Conservation (phyloP, 1,284 basidiomycete genomes). For the Somion occarium region DNA sequence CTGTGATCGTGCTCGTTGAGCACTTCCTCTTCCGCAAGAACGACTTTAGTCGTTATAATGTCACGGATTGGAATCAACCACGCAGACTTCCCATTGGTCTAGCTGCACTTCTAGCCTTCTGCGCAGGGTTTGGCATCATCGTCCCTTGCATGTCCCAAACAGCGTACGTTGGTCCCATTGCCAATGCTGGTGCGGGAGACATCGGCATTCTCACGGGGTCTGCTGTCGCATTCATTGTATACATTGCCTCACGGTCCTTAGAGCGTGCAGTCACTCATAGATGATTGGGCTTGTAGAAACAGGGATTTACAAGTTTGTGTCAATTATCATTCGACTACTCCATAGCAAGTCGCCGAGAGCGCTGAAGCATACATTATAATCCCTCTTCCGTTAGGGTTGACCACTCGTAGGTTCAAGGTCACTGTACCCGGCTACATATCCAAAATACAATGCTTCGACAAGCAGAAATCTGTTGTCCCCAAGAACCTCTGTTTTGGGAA, state of each 20-base stretch:
- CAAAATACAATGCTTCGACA: too few species aligned
- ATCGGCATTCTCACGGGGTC: conserved; percentile 51
- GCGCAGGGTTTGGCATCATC: conserved; percentile 44
- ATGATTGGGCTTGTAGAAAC: too few species aligned
- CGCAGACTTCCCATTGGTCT: conserved; percentile 38
- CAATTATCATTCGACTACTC: too few species aligned
- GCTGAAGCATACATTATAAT: too few species aligned
- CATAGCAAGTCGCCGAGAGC: too few species aligned
- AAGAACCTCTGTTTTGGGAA: too few species aligned
- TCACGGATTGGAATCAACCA: conserved; percentile 38
- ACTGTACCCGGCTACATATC: too few species aligned
- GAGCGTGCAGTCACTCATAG: background rate
- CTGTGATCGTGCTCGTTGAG: conserved; percentile 50
- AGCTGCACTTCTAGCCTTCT: conserved; percentile 48
- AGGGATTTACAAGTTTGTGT: too few species aligned
- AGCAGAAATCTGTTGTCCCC: too few species aligned
- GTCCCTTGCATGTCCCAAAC: conserved; percentile 58
- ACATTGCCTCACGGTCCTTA: conserved; percentile 17
- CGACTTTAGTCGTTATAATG: conserved; percentile 30
- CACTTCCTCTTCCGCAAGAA: conserved; percentile 50
- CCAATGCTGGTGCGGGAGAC: conserved; percentile 45
- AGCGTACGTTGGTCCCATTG: conserved; percentile 52
- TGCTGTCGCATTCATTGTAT: conserved; percentile 34
- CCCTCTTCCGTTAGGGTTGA: too few species aligned
- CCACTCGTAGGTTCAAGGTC: too few species aligned